These are phyloP conservation scores for Talaromyces sp. DNA, from an alignment of 2,329 filamentous ascomycete species.

Conservation along the genomic window DNA sequence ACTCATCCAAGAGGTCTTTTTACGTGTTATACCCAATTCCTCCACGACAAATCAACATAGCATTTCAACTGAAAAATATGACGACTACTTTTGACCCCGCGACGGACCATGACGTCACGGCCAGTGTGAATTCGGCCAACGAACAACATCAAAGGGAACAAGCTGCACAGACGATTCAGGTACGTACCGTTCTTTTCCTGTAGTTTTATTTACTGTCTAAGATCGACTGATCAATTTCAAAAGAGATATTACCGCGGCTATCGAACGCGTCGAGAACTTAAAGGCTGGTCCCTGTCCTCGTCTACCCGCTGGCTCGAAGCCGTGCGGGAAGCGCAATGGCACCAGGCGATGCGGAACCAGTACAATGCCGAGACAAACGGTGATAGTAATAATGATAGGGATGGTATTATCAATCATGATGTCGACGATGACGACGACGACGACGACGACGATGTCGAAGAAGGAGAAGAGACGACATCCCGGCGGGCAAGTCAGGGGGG, in stretches of 20 bases:
- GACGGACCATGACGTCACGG: slow-evolving; percentile 9
- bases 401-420: neutral
- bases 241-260: slow-evolving; percentile 17
- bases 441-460: neutral
- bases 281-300: slow-evolving; percentile 13
- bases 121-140: neutral
- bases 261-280: slow-evolving; percentile 15
- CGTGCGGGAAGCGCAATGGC: slow-evolving; percentile 54
- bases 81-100: neutral
- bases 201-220: no score
- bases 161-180: slow-evolving; percentile 10
- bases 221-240: neutral
- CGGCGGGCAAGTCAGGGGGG: slow-evolving; percentile 15
- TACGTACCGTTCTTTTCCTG: neutral
- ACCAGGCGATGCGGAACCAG: slow-evolving; percentile 45
- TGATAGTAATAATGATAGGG: neutral
- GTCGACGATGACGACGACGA: slow-evolving; percentile 1
- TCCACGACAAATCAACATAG: neutral
- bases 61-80: neutral
- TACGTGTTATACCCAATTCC: neutral
- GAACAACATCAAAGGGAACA: neutral
- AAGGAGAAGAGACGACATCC: neutral
- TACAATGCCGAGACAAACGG: slow-evolving; percentile 7
- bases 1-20: neutral
- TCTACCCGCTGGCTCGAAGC: slow-evolving; percentile 27